A percentile compares a stretch with the other conserved stretches of the same genome.
These are phyloP conservation scores for Penicillium goetzii DNA, from an alignment of 495 filamentous ascomycete genomes.

Conservation along the genomic window DNA sequence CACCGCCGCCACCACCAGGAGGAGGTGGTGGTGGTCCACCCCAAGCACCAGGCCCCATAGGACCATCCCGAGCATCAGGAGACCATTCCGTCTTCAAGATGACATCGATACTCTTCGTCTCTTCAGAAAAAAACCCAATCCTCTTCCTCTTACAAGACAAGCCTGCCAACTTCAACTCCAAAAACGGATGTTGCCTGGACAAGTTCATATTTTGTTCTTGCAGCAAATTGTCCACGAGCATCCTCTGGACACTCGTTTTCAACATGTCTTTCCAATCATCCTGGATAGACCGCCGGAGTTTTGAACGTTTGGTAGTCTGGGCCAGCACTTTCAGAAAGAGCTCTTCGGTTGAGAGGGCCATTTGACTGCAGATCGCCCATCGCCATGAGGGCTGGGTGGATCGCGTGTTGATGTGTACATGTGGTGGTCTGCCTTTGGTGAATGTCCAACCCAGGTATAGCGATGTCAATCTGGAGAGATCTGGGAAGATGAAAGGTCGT, in stretches of 20 bases:
- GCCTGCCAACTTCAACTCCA: neutral
- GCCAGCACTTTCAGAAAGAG: neutral
- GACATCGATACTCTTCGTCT: neutral
- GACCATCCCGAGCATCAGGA: neutral
- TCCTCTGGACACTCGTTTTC: neutral
- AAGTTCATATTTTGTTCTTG: neutral
- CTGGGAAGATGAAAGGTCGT: neutral
- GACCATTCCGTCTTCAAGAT: constrained; percentile 1
- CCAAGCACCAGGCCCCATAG: neutral
- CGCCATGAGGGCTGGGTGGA: neutral
- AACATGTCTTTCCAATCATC: neutral
- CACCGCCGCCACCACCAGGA: neutral
- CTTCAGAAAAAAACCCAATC: neutral
- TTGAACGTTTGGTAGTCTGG: neutral
- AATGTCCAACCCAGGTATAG: constrained; percentile 2
- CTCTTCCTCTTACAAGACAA: neutral
- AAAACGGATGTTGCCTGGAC: neutral
- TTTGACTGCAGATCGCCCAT: neutral
- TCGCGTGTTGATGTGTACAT: neutral
- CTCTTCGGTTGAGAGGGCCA: neutral
- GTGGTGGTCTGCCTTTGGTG: neutral
- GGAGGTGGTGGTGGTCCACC: neutral
- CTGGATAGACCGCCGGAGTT: neutral
- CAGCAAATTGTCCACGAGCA: neutral
- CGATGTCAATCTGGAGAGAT: neutral